Evolutionary conservation across 208 protist genomes (phyloP), one percentile per base, ranked within the genome.

Genomic region (Crithidia thermophila): DNA sequence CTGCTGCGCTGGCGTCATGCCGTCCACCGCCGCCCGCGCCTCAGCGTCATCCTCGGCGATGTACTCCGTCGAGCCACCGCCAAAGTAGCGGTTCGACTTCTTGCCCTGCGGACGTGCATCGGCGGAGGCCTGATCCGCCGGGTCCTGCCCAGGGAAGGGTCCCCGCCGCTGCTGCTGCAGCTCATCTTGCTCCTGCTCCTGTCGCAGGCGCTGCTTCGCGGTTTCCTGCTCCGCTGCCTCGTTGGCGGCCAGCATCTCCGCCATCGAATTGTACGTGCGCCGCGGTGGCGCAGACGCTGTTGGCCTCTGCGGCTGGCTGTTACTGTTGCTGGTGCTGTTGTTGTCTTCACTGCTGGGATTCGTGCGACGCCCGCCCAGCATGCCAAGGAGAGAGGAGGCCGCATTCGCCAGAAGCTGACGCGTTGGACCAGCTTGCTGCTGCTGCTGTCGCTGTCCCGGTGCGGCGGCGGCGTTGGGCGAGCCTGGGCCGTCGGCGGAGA

Each of bases 41-140:
- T 72, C 67, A 33, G 47, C 42, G 23, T 66, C 47, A 23, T 66
- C 58, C n/a, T 64, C 43, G 10, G 79, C 79, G 9, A 85, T 45
- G 45, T 79, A 85, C 56, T 89, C 79, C 16, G 86, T 92, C 9
- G 86, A 88, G 7, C 45, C 63, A 11, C 86, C 81, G 59, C 82
- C 87, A 60, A 82, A 90, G 63, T 90, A 93, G 14, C 70, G 71
- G 47, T 88, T 85, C 20, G 72, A 81, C 68, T 88, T 93, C 62
- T 64, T 84, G 10, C 37, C 30, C 18, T 74, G 56, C 14, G 5
- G 7, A 39, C 47, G 66, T 9, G 58, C 40, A 30, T 56, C 56
- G 6, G 53, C 46, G n/a, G n/a, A n/a, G n/a, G n/a, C n/a, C n/a
- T n/a, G n/a, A 27, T 81, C 58, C 13, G 64, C 43, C 5, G 63